Conservation (phyloP, 768 basidiomycete species). For the Rhizopogon salebrosus region DNA sequence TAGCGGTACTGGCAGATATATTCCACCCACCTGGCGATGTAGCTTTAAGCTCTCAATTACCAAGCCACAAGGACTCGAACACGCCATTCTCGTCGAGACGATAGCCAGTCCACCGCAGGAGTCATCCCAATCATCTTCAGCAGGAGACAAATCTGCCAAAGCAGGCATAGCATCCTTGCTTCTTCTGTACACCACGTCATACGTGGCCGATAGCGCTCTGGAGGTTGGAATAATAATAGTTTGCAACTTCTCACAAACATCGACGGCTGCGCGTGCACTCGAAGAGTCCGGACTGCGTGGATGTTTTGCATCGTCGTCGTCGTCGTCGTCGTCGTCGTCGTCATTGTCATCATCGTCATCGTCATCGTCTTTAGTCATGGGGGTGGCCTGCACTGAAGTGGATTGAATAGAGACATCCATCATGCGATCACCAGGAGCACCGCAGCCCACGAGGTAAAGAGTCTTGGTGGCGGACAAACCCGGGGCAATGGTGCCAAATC, state of each 20-base stretch:
- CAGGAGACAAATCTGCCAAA: slow-evolving; percentile 48
- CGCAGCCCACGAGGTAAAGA: slow-evolving; percentile 55
- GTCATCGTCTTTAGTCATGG: slow-evolving; percentile 1
- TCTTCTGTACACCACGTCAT: slow-evolving; percentile 51
- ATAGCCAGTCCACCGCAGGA: slow-evolving; percentile 49
- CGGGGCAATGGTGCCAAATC: slow-evolving; percentile 58
- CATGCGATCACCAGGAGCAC: slow-evolving; percentile 63
- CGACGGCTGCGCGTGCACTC: slow-evolving; percentile 23
- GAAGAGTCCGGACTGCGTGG: slow-evolving; percentile 9
- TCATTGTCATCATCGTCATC: no score
- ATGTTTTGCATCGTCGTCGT: neutral
- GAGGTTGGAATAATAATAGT: slow-evolving; percentile 64
- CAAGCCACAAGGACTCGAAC: slow-evolving; percentile 51
- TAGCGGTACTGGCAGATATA: neutral
- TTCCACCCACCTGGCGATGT: slow-evolving; percentile 39
- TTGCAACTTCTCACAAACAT: slow-evolving; percentile 50
- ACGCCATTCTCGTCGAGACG: slow-evolving; percentile 47
- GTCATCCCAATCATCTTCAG: slow-evolving; percentile 51
- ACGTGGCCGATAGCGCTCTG: slow-evolving; percentile 52
- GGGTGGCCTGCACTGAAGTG: slow-evolving; percentile 20
- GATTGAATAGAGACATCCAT: slow-evolving; percentile 82
- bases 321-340: neutral
- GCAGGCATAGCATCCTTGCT: slow-evolving; percentile 36
- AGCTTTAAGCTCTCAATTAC: slow-evolving; percentile 46
- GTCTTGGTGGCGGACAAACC: slow-evolving; percentile 56